These are phyloP conservation scores for Beauveria bassiana DNA, from an alignment of 2,329 filamentous ascomycete species.

Conservation along the genomic window DNA sequence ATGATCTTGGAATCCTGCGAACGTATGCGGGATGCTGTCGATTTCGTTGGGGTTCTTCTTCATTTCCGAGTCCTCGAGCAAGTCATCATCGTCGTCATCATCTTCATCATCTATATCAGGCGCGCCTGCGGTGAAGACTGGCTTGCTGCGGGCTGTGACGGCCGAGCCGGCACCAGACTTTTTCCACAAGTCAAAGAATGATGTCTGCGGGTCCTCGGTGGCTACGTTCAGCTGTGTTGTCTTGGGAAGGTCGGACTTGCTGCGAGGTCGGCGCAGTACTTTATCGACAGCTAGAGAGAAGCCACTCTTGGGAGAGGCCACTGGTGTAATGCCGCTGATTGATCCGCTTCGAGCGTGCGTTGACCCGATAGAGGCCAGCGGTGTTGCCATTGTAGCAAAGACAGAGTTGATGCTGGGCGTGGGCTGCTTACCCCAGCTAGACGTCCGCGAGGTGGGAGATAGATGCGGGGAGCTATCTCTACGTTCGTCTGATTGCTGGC, in stretches of 20 bases:
- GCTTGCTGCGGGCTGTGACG: conserved; percentile 37
- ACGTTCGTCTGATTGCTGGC: conserved; percentile 21
- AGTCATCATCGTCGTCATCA: conserved; percentile 53
- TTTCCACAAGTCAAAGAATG: conserved; percentile 44
- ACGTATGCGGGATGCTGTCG: conserved; percentile 62
- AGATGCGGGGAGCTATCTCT: conserved; percentile 38
- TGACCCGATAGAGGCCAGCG: conserved; percentile 47
- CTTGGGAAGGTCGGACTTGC: conserved; percentile 46
- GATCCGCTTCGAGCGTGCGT: conserved; percentile 51
- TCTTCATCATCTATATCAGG: conserved; percentile 40
- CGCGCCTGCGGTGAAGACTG: conserved; percentile 14
- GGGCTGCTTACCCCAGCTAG: conserved; percentile 44
- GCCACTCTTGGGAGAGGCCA: conserved; percentile 44
- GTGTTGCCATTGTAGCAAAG: conserved; percentile 46
- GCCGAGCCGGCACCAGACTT: conserved; percentile 47
- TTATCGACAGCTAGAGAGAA: conserved; percentile 40
- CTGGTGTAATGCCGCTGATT: conserved; percentile 42
- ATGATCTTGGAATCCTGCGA: conserved; percentile 70
- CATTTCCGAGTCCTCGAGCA: conserved; percentile 50
- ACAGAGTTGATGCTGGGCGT: conserved; percentile 53
- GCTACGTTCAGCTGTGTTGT: conserved; percentile 20
- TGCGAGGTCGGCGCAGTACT: conserved; percentile 45
- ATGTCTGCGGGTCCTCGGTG: conserved; percentile 32
- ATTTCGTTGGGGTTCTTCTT: conserved; percentile 56
- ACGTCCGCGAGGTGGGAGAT: conserved; percentile 41